Percentiles rank a stretch among this genome's conserved stretches.
Conservation (phyloP, 2,329 filamentous ascomycete genomes). For the Karstenula rhodostoma region DNA sequence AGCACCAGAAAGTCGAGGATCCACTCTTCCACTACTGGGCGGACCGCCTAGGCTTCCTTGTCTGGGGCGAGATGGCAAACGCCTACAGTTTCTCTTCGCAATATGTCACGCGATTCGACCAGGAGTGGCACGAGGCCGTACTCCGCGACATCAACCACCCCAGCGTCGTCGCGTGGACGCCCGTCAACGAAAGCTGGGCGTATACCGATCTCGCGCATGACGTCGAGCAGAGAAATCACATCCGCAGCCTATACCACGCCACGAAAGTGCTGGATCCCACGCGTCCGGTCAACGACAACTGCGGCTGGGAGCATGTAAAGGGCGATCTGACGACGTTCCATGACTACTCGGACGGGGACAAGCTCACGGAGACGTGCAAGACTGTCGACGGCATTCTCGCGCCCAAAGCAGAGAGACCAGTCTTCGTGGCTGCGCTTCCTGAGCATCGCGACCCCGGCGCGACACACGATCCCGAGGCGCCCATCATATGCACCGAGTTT, state of each 20-base stretch:
- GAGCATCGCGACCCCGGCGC: constrained; percentile 57
- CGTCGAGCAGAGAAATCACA: constrained; percentile 68
- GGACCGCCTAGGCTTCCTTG: constrained; percentile 66
- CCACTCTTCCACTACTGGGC: constrained; percentile 69
- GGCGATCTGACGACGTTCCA: constrained; percentile 74
- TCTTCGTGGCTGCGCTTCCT: constrained; percentile 62
- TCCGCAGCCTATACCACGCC: constrained; percentile 68
- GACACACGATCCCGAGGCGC: constrained; percentile 62
- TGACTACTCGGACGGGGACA: constrained; percentile 68
- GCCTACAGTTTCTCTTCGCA: constrained; percentile 68
- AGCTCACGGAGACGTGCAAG: constrained; percentile 63
- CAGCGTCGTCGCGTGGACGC: constrained; percentile 71
- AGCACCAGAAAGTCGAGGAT: constrained; percentile 72
- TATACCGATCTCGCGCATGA: constrained; percentile 67
- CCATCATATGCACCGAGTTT: constrained; percentile 72
- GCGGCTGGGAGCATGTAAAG: constrained; percentile 73
- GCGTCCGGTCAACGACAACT: constrained; percentile 74
- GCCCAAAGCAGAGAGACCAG: constrained; percentile 59
- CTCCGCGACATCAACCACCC: constrained; percentile 72
- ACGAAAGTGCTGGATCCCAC: constrained; percentile 72
- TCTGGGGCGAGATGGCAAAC: constrained; percentile 72
- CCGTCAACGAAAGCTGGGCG: constrained; percentile 71
- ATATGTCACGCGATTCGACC: constrained; percentile 67
- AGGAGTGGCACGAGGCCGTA: constrained; percentile 71
- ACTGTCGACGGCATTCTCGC: constrained; percentile 63